phyloP scores from a whole-genome alignment of 352 stramenopile genomes.

The Phytophthora niederhauseri region DNA sequence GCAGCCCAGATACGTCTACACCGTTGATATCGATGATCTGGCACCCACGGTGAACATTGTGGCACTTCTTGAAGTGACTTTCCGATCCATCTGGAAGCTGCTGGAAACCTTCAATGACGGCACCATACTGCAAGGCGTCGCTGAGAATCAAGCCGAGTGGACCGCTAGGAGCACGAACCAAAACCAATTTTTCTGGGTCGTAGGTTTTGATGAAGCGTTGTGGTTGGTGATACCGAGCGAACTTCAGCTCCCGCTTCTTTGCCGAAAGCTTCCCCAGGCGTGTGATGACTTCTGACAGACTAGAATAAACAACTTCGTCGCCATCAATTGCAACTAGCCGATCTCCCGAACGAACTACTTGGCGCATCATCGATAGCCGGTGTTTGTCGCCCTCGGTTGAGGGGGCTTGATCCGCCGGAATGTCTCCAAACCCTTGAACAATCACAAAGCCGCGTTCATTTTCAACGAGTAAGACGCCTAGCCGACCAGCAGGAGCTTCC shows the following conservation, averaged over 20 bases:
- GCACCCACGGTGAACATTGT: conserved; percentile 53
- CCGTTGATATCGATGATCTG: conserved; percentile 64
- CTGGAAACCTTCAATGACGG: conserved; percentile 60
- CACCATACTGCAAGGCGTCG: conserved; percentile 45
- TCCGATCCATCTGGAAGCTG: conserved; percentile 40
- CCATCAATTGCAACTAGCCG: conserved; percentile 59
- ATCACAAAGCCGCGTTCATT: conserved; percentile 50
- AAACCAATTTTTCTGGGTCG: conserved; percentile 63
- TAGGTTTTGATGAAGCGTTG: conserved; percentile 34
- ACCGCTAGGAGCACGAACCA: conserved; percentile 43
- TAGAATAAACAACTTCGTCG: conserved; percentile 50
- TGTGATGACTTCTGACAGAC: conserved; percentile 47
- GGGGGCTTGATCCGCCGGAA: conserved; percentile 29
- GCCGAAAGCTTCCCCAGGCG: conserved; percentile 49
- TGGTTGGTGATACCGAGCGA: conserved; percentile 52
- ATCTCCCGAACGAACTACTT: conserved; percentile 49
- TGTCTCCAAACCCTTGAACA: conserved; percentile 47
- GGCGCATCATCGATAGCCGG: conserved; percentile 38
- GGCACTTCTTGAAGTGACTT: conserved; percentile 37
- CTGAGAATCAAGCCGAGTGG: conserved; percentile 57
- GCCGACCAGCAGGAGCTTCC: conserved; percentile 47
- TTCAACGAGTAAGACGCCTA: conserved; percentile 64
- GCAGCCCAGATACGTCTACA: conserved; percentile 43
- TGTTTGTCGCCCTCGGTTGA: conserved; percentile 44
- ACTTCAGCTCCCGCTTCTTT: conserved; percentile 49